phyloP scores from a whole-genome alignment of 2,329 filamentous ascomycete genomes.

The Calonectria pseudoturangicola region DNA sequence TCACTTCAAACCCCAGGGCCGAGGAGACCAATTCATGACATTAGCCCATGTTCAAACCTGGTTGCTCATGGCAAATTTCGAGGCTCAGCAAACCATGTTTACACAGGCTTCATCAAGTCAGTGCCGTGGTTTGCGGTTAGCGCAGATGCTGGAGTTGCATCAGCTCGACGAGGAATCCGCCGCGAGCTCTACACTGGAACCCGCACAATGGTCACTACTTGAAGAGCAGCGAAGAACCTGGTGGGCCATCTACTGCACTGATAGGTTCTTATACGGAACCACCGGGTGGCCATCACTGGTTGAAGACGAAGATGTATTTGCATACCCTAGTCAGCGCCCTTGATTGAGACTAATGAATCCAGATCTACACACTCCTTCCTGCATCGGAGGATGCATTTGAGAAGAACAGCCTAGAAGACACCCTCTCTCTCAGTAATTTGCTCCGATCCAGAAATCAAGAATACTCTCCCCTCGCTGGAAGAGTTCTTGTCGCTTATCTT shows the following conservation, averaged over 20 bases:
- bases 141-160: slow-evolving; percentile 9
- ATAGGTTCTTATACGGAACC: slow-evolving; percentile 6
- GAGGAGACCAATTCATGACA: slow-evolving; percentile 1
- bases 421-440: background rate
- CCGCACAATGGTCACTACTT: background rate
- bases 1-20: background rate
- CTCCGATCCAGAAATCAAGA: background rate
- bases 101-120: slow-evolving; percentile 3
- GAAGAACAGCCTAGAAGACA: background rate
- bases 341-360: background rate
- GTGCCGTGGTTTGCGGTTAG: background rate
- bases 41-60: slow-evolving; percentile 1
- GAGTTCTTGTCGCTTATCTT: background rate
- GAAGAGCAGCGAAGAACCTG: slow-evolving; percentile 16
- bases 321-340: too few relatives aligned
- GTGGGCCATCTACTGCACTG: slow-evolving; percentile 2
- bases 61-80: slow-evolving; percentile 5
- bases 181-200: background rate
- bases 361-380: background rate
- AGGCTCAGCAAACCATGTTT: slow-evolving; percentile 9
- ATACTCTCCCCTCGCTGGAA: background rate
- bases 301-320: slow-evolving; percentile 3
- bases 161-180: background rate
- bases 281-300: slow-evolving; percentile 5
- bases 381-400: slow-evolving; percentile 3